Conservation (phyloP, 2,329 filamentous ascomycete species). For the Fusarium chuoi region DNA sequence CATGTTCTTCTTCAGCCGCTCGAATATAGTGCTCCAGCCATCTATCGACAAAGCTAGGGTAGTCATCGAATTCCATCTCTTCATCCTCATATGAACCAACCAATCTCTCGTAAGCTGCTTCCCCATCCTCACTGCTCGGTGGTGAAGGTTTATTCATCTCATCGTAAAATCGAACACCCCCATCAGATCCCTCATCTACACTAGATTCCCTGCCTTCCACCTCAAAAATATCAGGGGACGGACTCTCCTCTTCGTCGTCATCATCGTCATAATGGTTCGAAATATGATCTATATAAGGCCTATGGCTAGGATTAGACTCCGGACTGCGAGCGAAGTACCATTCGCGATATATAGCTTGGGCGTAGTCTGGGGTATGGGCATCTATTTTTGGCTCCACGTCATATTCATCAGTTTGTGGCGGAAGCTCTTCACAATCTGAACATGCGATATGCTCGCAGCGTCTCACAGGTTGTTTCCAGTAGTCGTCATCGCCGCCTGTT, state of each 20-base stretch:
- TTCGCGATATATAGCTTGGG: neutral
- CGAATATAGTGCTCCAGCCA: neutral
- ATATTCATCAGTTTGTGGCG: too few species aligned
- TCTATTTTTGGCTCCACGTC: neutral
- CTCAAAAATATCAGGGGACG: too few species aligned
- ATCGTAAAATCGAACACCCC: neutral
- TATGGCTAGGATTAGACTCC: neutral
- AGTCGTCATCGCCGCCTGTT: neutral
- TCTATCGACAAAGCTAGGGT: neutral
- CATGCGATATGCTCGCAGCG: conserved; percentile 7
- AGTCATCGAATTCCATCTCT: neutral
- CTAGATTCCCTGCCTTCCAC: neutral
- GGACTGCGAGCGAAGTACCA: neutral
- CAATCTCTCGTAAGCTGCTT: neutral
- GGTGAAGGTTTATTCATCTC: neutral
- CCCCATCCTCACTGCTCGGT: conserved; percentile 3
- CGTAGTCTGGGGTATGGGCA: neutral
- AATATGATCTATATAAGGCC: neutral
- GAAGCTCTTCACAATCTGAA: neutral
- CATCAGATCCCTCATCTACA: neutral
- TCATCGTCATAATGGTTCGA: neutral
- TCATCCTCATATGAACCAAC: neutral
- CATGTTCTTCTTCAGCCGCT: neutral
- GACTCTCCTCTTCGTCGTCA: neutral
- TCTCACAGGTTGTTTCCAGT: conserved; percentile 8